A percentile compares a stretch with the other conserved stretches of the same genome.
Evolutionary conservation across 495 filamentous ascomycete genomes (phyloP).

Genomic region (Lophiotrema nucula): DNA sequence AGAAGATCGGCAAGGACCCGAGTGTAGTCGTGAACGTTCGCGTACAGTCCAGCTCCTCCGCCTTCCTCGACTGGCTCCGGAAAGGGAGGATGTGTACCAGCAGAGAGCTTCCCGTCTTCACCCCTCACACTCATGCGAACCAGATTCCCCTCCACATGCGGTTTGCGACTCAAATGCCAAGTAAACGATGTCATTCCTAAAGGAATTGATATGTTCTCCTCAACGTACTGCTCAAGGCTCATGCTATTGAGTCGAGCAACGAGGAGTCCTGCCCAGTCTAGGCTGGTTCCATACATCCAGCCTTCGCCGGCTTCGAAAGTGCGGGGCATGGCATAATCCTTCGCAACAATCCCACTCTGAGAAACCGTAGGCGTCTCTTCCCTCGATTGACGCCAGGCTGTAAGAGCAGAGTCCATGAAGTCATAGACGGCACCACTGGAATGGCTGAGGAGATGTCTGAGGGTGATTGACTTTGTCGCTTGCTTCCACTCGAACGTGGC

Average conservation of each 20-base stretch:
- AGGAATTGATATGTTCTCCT: conserved; percentile 32
- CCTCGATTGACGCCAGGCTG: conserved; percentile 11
- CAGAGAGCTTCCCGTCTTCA: conserved; percentile 10
- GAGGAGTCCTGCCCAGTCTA: conserved; percentile 54
- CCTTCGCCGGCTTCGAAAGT: conserved; percentile 50
- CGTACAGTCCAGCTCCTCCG: conserved; percentile 24
- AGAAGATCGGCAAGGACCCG: conserved; percentile 29
- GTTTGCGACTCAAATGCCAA: conserved; percentile 12
- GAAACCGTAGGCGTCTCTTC: conserved; percentile 10
- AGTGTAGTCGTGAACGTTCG: conserved; percentile 22
- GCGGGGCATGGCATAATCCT: conserved; percentile 43
- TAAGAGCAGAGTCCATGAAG: conserved; percentile 37
- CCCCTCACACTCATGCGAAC: conserved; percentile 4
- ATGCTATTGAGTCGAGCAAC: conserved; percentile 43
- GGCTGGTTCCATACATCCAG: conserved; percentile 52
- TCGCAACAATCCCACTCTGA: conserved; percentile 20
- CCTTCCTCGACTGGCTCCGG: conserved; percentile 11
- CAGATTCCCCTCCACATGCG: conserved; percentile 17
- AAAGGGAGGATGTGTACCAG: not conserved
- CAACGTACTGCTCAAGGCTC: conserved; percentile 27
- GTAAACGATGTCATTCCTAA: conserved; percentile 30
- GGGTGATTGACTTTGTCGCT: conserved; percentile 18
- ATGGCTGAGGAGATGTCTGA: conserved; percentile 48
- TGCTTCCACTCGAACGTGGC: not conserved
- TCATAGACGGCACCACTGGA: conserved; percentile 51